These are phyloP conservation scores for Naegleria gruberi DNA, from an alignment of 208 protist genomes.

Conservation along the genomic window DNA sequence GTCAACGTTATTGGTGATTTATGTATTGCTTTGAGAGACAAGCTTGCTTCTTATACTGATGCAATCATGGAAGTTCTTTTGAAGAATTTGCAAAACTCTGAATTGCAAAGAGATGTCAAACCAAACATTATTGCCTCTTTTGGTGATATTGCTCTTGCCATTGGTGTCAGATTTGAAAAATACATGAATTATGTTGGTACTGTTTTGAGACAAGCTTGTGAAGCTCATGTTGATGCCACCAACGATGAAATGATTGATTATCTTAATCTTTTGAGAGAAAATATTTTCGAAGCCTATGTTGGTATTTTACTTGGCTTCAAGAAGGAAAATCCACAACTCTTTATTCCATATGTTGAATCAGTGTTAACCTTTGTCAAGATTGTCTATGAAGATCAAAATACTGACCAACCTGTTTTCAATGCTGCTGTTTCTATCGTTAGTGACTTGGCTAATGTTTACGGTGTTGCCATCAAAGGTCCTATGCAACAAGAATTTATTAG, in stretches of 20 bases:
- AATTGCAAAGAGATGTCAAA: conserved; percentile 82
- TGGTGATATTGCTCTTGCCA: conserved; percentile 86
- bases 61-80: conserved; percentile 71
- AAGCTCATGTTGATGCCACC: conserved; percentile 15
- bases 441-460: conserved; percentile 31
- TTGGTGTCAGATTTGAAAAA: conserved; percentile 65
- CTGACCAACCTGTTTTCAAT: conserved; percentile 31
- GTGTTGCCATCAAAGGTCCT: not conserved
- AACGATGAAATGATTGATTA: conserved; percentile 11
- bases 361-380: conserved; percentile 37
- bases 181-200: conserved; percentile 70
- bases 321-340: conserved; percentile 32
- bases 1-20: conserved; percentile 87
- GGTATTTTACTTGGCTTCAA: conserved; percentile 55
- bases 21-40: conserved; percentile 58
- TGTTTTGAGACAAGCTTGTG: conserved; percentile 53
- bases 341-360: conserved; percentile 39
- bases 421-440: conserved; percentile 45
- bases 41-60: conserved; percentile 59
- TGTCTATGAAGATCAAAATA: conserved; percentile 25
- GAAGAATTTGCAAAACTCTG: conserved; percentile 52
- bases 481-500: not conserved
- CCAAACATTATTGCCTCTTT: conserved; percentile 79
- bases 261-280: conserved; percentile 38
- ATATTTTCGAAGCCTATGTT: conserved; percentile 54